These are phyloP conservation scores for Cylindrodendrum hubeiense DNA, from an alignment of 2,329 filamentous ascomycete species.

Conservation along the genomic window DNA sequence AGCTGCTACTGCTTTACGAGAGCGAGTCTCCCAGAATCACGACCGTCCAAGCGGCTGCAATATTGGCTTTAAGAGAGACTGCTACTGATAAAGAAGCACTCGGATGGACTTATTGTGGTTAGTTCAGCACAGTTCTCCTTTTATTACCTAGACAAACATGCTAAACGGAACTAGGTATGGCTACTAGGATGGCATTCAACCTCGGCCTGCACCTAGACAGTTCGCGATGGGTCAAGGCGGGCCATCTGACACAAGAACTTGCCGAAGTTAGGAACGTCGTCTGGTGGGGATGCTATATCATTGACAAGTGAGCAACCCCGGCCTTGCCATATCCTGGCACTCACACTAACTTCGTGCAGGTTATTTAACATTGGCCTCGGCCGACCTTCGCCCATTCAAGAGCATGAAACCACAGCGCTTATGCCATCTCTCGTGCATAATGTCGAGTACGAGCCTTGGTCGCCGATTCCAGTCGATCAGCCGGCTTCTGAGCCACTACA, in stretches of 20 bases:
- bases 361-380: neutral
- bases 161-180: neutral
- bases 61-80: neutral
- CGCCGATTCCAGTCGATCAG: neutral
- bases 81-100: neutral
- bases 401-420: neutral
- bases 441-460: neutral
- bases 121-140: neutral
- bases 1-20: neutral
- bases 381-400: neutral
- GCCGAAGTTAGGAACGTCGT: neutral
- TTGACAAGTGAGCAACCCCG: neutral
- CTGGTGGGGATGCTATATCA: neutral
- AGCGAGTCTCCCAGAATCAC: too few species aligned
- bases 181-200: neutral
- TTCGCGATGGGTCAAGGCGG: neutral
- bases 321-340: neutral
- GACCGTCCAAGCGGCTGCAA: too few species aligned
- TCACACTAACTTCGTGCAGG: neutral
- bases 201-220: neutral
- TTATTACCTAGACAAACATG: neutral
- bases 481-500: neutral
- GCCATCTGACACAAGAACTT: neutral
- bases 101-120: neutral
- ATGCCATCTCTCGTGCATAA: too few species aligned